Evolutionary conservation across 2,329 filamentous ascomycete genomes (phyloP), one percentile per base, ranked within the genome.

Genomic region (Sclerotinia spermophila): DNA sequence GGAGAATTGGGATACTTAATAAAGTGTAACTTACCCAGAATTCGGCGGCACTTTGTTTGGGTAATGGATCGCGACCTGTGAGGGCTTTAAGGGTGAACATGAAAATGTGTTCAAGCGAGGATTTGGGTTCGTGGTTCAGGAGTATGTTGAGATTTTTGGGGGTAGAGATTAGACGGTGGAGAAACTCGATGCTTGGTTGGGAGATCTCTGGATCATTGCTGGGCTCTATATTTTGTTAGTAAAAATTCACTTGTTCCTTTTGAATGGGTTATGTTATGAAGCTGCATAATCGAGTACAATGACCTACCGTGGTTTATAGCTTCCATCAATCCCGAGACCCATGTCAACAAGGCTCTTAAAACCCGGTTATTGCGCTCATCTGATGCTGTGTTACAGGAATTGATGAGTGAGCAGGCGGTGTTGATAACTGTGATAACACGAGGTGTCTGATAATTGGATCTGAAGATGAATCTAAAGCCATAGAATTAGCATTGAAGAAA

Each of bases 161-260:
- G 72, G 61, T 70, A 27, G 68, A 56, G 55, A 92, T 81, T 67
- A 93, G 82, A 38, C 87, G 87, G 69, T 87, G 86, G 13, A 91
- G 82, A 71, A 95, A 89, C 69, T 94, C 90, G 64, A 95, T 90
- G 65, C 89, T 89, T 71, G 89, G 89, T 73, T 94, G 90, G 1
- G 92, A 84, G 17, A 95, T 83, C 73, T 94, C 92, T 0, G 88
- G 86, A 71, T 95, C 92, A 60, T 86, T 85, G 15, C 86, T 86
- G 64, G 87, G 87, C 60, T 85, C 85, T 83, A 67, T 19, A 30
- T 17, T 35, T 58, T 40, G 42, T 75, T 67, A 75, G 73, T 8
- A 35, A 45, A 17, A 51, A 15, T 10, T 3, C 2, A n/a, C 44
- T n/a, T 38, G 27, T 42, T 11, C 6, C 24, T 56, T 33, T 33